Percentiles rank a stretch among this genome's conserved stretches.
These are phyloP conservation scores for Candida silvicultrix DNA, from an alignment of 805 yeast genomes.

Conservation along the genomic window DNA sequence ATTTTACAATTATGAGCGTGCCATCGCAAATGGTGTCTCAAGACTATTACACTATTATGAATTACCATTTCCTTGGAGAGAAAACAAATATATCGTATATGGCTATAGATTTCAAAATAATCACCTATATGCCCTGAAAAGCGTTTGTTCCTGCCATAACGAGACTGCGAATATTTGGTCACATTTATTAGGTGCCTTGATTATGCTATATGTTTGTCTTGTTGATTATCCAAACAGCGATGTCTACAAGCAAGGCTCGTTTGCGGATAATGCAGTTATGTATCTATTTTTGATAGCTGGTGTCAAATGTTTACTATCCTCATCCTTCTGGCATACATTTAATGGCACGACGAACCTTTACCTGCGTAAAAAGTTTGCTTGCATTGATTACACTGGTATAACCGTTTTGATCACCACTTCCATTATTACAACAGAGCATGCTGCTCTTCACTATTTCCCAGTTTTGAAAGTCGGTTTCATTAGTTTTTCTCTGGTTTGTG, in stretches of 20 bases:
- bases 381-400: conserved; percentile 93
- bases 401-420: conserved; percentile 87
- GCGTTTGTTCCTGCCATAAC: conserved; percentile 66
- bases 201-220: conserved; percentile 49
- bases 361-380: conserved; percentile 72
- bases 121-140: conserved; percentile 51
- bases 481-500: conserved; percentile 56
- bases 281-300: conserved; percentile 67
- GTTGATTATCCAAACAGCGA: conserved; percentile 59
- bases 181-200: conserved; percentile 65
- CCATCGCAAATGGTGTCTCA: conserved; percentile 33
- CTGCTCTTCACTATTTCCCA: conserved; percentile 61
- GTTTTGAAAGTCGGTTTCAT: conserved; percentile 44
- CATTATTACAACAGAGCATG: conserved; percentile 79
- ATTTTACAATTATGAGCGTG: conserved; percentile 41
- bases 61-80: conserved; percentile 89
- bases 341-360: conserved; percentile 62
- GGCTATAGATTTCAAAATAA: conserved; percentile 81
- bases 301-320: conserved; percentile 68
- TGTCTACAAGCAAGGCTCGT: conserved; percentile 35
- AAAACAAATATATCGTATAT: conserved; percentile 73
- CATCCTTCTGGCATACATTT: conserved; percentile 90
- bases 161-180: conserved; percentile 95
- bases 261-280: conserved; percentile 44
- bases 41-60: conserved; percentile 74